Evolutionary conservation across 2,329 filamentous ascomycete species (phyloP).

Genomic region (Pleochaeta shiraiana): DNA sequence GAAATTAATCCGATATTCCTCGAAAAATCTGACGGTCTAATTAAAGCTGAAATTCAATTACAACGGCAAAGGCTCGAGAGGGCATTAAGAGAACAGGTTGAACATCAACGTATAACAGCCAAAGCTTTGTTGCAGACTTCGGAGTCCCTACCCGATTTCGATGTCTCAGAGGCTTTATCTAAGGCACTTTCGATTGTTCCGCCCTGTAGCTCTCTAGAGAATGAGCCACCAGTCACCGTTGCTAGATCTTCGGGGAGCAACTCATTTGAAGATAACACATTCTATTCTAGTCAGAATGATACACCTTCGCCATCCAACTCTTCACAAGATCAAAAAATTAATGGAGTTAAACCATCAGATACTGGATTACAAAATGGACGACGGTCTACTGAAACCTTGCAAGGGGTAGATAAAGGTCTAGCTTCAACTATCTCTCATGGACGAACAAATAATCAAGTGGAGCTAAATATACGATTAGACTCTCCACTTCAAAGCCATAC

Average conservation of each 20-base stretch:
- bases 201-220: conserved; percentile 33
- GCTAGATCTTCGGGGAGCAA: conserved; percentile 46
- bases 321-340: conserved; percentile 12
- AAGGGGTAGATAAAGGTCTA: neutral
- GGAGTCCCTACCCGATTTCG: conserved; percentile 39
- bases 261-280: conserved; percentile 82
- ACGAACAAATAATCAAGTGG: neutral
- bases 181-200: conserved; percentile 50
- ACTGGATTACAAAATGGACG: neutral
- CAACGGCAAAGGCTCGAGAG: conserved; percentile 68
- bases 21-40: conserved; percentile 66
- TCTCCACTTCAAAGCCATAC: neutral
- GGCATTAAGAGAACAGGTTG: conserved; percentile 52
- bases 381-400: neutral
- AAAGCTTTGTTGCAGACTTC: conserved; percentile 23
- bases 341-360: conserved; percentile 10
- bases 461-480: neutral
- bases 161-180: conserved; percentile 50
- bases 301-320: conserved; percentile 37
- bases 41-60: conserved; percentile 60
- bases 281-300: conserved; percentile 87
- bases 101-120: conserved; percentile 30
- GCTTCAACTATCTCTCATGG: neutral
- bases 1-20: conserved; percentile 67
- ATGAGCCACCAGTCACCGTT: conserved; percentile 28